A percentile compares a stretch with the other conserved stretches of the same genome.
These are phyloP conservation scores for Pezicula neosporulosa DNA, from an alignment of 2,329 filamentous ascomycete genomes.

Conservation along the genomic window DNA sequence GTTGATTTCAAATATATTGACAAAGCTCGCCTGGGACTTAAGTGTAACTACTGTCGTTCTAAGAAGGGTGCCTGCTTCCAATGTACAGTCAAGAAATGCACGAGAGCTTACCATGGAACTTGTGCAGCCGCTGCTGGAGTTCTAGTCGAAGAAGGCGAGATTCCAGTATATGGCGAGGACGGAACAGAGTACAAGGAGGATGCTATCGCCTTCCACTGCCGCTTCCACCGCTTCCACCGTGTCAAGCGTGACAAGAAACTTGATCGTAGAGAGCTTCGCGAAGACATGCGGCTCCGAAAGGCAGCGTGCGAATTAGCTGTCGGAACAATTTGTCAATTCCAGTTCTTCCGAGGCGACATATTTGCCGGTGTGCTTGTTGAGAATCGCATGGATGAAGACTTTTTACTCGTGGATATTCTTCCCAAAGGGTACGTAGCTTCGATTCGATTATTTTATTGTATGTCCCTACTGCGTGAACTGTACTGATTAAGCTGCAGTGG, in stretches of 20 bases:
- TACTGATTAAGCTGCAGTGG: slow-evolving; percentile 53
- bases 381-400: slow-evolving; percentile 73
- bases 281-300: slow-evolving; percentile 63
- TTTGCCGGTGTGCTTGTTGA: slow-evolving; percentile 87
- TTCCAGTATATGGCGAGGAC: slow-evolving; percentile 85
- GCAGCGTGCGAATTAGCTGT: slow-evolving; percentile 65
- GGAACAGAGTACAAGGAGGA: slow-evolving; percentile 90
- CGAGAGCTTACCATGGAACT: slow-evolving; percentile 89
- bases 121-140: slow-evolving; percentile 91
- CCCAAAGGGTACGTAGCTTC: slow-evolving; percentile 68
- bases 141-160: slow-evolving; percentile 81
- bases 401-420: slow-evolving; percentile 75
- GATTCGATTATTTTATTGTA: slow-evolving; percentile 2
- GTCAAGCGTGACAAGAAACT: slow-evolving; percentile 79
- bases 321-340: slow-evolving; percentile 82
- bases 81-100: slow-evolving; percentile 92
- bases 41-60: slow-evolving; percentile 91
- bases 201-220: slow-evolving; percentile 89
- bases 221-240: slow-evolving; percentile 93
- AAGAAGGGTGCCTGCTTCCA: slow-evolving; percentile 97
- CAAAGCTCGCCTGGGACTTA: slow-evolving; percentile 84
- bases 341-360: slow-evolving; percentile 80
- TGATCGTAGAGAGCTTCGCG: slow-evolving; percentile 66
- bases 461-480: slow-evolving; percentile 7
- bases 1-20: slow-evolving; percentile 78